Percentiles rank a stretch among this genome's conserved stretches.
phyloP scores from a whole-genome alignment of 2,329 filamentous ascomycete species.

The Talaromyces sp. region DNA sequence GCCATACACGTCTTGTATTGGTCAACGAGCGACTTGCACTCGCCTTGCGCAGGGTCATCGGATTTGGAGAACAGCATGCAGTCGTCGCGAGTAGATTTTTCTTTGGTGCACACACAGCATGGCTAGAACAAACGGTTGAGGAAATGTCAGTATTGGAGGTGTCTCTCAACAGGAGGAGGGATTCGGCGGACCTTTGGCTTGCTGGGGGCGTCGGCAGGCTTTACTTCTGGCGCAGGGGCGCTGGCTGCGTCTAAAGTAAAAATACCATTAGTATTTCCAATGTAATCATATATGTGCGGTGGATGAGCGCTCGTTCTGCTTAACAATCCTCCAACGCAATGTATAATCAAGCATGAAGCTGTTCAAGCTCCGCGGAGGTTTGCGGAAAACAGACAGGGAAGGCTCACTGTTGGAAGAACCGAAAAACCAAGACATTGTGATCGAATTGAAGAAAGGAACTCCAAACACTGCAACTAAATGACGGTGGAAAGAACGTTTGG shows the following conservation, averaged over 20 bases:
- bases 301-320: not conserved
- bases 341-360: slow-evolving; percentile 7
- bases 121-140: slow-evolving; percentile 45
- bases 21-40: slow-evolving; percentile 76
- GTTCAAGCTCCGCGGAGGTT: slow-evolving; percentile 16
- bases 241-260: not conserved
- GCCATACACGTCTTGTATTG: slow-evolving; percentile 90
- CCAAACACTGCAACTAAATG: not conserved
- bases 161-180: not conserved
- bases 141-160: not conserved
- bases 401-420: slow-evolving; percentile 28
- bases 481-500: not conserved
- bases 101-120: slow-evolving; percentile 95
- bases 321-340: no score
- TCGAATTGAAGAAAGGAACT: not conserved
- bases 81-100: slow-evolving; percentile 88
- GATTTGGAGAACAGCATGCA: slow-evolving; percentile 97
- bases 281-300: not conserved
- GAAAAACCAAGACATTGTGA: slow-evolving; percentile 22
- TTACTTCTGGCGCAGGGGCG: slow-evolving; percentile 11
- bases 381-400: slow-evolving; percentile 1
- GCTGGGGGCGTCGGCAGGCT: slow-evolving; percentile 18
- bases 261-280: not conserved
- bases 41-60: slow-evolving; percentile 66
- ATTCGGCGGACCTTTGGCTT: slow-evolving; percentile 32